Evolutionary conservation across 164 flowering plant species (phyloP).

Genomic region (Tinospora cordifolia): DNA sequence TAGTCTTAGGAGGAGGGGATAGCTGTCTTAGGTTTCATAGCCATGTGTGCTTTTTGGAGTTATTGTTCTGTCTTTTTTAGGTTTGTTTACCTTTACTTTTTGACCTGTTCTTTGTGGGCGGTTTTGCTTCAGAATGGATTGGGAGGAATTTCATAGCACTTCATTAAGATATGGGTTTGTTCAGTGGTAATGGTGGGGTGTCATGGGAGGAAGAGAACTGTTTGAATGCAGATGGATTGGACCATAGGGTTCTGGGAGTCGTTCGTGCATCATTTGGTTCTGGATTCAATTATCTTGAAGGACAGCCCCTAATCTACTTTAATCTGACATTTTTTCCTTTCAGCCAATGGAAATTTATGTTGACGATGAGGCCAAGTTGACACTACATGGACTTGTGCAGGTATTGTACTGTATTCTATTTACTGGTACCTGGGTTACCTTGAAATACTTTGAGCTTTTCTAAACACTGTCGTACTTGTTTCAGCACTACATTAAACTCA

Average conservation of each 20-base stretch:
- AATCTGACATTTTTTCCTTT: constrained; percentile 73
- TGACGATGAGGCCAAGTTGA: constrained; percentile 97
- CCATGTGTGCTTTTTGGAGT: neutral
- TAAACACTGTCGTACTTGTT: neutral
- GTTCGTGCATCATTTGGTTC: constrained; percentile 46
- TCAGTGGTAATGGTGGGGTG: constrained; percentile 15
- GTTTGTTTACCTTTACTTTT: neutral
- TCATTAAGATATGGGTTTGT: constrained; percentile 4
- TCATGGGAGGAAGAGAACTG: constrained; percentile 25
- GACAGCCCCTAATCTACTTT: constrained; percentile 67
- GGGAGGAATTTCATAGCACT: constrained; percentile 9
- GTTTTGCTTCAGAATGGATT: constrained; percentile 5
- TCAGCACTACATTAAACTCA: constrained; percentile 97
- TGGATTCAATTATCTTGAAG: constrained; percentile 62
- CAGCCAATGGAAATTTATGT: constrained; percentile 99
- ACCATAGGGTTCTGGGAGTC: constrained; percentile 29
- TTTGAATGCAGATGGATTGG: constrained; percentile 27
- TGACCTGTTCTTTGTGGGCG: constrained; percentile 2
- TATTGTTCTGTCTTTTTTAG: neutral
- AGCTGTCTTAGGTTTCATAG: neutral
- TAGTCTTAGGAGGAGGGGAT: constrained; percentile 1
- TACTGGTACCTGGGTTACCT: neutral
- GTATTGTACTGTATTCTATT: constrained; percentile 25
- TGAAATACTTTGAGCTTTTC: neutral
- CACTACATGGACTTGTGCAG: constrained; percentile 99